Evolutionary conservation across 2,329 filamentous ascomycete genomes (phyloP).

Genomic region (Lecanicillium sp.): DNA sequence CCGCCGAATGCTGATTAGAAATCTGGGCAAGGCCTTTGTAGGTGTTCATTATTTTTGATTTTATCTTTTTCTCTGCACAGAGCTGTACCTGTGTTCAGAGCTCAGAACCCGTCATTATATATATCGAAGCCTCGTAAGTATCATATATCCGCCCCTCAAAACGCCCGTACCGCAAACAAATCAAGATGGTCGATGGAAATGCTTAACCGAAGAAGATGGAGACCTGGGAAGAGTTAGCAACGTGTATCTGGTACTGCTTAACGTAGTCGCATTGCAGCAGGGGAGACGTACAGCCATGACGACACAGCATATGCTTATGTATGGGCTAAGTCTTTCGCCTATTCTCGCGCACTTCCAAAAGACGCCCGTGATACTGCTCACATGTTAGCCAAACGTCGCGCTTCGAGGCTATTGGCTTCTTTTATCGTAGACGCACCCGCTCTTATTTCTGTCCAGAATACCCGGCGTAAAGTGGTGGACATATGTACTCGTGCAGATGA

Average conservation of each 20-base stretch:
- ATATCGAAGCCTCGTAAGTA: conserved; percentile 11
- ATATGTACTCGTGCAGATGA: conserved; percentile 95
- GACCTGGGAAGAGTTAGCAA: conserved; percentile 21
- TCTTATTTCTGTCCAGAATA: conserved; percentile 88
- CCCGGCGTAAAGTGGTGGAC: conserved; percentile 83
- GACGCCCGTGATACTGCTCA: conserved; percentile 56
- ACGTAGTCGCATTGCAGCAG: background rate
- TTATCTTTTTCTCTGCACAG: too few species aligned
- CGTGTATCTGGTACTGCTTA: background rate
- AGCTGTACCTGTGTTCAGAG: too few species aligned
- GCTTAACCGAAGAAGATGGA: conserved; percentile 34
- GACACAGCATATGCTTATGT: conserved; percentile 89
- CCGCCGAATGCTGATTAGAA: too few species aligned
- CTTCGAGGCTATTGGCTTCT: background rate
- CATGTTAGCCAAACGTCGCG: background rate
- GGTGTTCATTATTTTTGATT: too few species aligned
- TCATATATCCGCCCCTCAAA: conserved; percentile 11
- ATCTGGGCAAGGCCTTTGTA: too few species aligned
- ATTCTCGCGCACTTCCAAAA: conserved; percentile 96
- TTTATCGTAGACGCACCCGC: conserved; percentile 55
- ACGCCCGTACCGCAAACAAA: conserved; percentile 9
- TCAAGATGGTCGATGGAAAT: conserved; percentile 16
- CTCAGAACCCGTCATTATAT: conserved; percentile 7
- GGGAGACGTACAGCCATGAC: conserved; percentile 72
- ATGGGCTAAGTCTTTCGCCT: conserved; percentile 88